Percentiles rank a stretch among this genome's conserved stretches.
Evolutionary conservation across 371 early-diverging fungal species (phyloP).

Genomic region (Saksenaea vasiformis): DNA sequence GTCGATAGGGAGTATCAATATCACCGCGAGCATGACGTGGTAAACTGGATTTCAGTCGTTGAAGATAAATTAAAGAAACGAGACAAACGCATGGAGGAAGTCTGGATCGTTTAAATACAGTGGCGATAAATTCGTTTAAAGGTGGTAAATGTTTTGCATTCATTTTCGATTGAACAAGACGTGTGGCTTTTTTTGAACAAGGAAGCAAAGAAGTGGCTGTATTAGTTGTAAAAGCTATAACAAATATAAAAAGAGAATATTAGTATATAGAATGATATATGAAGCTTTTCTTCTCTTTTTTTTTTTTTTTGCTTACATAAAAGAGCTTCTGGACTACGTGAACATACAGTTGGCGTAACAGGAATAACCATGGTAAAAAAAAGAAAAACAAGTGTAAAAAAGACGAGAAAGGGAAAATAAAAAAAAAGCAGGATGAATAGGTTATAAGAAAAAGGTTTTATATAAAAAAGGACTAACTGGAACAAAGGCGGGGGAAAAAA

Average conservation of each 20-base stretch:
- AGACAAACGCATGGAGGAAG: conserved; percentile 54
- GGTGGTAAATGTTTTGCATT: conserved; percentile 31
- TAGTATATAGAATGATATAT: neutral
- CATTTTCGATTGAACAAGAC: conserved; percentile 5
- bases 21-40: conserved; percentile 69
- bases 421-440: neutral
- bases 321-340: conserved; percentile 50
- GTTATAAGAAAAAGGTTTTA: neutral
- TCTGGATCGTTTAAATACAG: conserved; percentile 40
- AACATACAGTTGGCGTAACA: conserved; percentile 36
- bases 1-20: conserved; percentile 74
- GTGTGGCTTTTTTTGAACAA: conserved; percentile 25
- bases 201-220: conserved; percentile 51
- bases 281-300: neutral
- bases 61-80: conserved; percentile 73
- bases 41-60: conserved; percentile 66
- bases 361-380: conserved; percentile 15
- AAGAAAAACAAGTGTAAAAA: neutral
- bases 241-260: neutral
- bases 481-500: conserved; percentile 6
- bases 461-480: conserved; percentile 6
- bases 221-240: conserved; percentile 41
- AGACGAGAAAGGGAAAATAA: neutral
- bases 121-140: conserved; percentile 43
- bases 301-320: conserved; percentile 34